These are phyloP conservation scores for Xylariaceae sp. DNA, from an alignment of 2,329 filamentous ascomycete genomes.

Conservation along the genomic window DNA sequence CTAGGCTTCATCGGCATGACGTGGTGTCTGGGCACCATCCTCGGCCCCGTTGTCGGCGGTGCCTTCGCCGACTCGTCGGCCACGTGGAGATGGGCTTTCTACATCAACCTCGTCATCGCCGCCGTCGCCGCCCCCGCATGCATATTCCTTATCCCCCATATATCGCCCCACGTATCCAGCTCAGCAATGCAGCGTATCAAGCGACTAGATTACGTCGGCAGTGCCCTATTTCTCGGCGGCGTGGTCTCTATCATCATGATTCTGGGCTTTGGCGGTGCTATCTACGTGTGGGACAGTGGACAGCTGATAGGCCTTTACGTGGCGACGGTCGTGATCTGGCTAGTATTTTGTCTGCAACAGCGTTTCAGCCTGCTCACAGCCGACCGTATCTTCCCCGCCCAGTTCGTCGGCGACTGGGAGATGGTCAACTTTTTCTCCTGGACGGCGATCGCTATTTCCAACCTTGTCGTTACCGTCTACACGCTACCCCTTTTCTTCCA, in stretches of 20 bases:
- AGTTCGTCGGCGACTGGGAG: constrained; percentile 35
- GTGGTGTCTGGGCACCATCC: constrained; percentile 34
- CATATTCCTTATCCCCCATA: constrained; percentile 26
- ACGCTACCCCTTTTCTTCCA: constrained; percentile 48
- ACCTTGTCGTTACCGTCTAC: too few relatives aligned
- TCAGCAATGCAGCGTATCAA: constrained; percentile 16
- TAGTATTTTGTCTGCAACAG: constrained; percentile 40
- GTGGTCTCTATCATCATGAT: constrained; percentile 37
- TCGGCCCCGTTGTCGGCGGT: constrained; percentile 44
- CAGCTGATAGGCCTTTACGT: constrained; percentile 42
- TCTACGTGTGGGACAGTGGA: constrained; percentile 42
- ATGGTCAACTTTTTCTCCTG: constrained; percentile 15
- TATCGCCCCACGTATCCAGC: constrained; percentile 25
- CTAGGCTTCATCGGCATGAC: background rate
- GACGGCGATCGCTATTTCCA: too few relatives aligned
- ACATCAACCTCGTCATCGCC: constrained; percentile 51
- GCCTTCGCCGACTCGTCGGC: constrained; percentile 37
- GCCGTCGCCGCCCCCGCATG: constrained; percentile 31
- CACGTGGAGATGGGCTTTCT: constrained; percentile 45
- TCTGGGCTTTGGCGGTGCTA: constrained; percentile 42
- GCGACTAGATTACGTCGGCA: constrained; percentile 40
- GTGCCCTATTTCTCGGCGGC: constrained; percentile 36
- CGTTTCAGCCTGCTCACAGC: too few relatives aligned
- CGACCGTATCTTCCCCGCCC: constrained; percentile 43
- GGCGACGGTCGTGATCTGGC: constrained; percentile 36